A percentile compares a stretch with the other conserved stretches of the same genome.
These are phyloP conservation scores for Chlorella variabilis DNA, from an alignment of 163 green algal species.

Conservation along the genomic window DNA sequence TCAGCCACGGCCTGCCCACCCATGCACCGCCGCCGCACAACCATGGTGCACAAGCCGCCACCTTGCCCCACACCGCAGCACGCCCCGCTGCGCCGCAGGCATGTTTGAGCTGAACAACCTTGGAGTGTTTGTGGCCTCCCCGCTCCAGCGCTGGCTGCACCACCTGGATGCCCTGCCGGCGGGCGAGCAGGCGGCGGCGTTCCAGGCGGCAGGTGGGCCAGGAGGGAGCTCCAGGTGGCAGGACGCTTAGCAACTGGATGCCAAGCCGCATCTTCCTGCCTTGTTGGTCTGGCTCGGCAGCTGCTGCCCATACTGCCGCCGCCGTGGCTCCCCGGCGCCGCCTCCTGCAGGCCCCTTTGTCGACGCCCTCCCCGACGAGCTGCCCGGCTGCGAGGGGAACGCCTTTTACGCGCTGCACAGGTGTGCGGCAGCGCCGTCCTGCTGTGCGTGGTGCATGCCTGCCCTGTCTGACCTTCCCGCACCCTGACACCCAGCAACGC, in stretches of 20 bases:
- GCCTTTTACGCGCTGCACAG: constrained; percentile 85
- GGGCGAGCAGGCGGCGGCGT: constrained; percentile 10
- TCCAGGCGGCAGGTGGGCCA: constrained; percentile 10
- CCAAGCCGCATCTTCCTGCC: no score
- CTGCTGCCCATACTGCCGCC: background rate
- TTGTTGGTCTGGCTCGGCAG: no score
- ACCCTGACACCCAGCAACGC: background rate
- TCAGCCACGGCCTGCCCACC: no score
- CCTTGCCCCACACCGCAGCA: no score
- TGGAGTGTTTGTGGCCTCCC: constrained; percentile 66
- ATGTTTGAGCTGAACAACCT: constrained; percentile 99
- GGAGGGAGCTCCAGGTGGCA: background rate
- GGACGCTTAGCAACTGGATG: no score
- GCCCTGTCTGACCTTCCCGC: background rate
- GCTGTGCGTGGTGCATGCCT: background rate
- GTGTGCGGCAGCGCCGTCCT: background rate
- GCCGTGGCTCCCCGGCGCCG: background rate
- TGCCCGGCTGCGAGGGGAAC: constrained; percentile 68
- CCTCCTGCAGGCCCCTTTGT: constrained; percentile 59
- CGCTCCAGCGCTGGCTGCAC: constrained; percentile 54
- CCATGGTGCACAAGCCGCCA: no score
- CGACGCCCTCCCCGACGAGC: constrained; percentile 68
- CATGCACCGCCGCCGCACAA: no score
- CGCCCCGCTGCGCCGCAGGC: constrained; percentile 51
- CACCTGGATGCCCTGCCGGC: constrained; percentile 14